Evolutionary conservation across 352 stramenopile genomes (phyloP), one percentile per base, ranked within the genome.

Genomic region (Phytopythium helicoides): DNA sequence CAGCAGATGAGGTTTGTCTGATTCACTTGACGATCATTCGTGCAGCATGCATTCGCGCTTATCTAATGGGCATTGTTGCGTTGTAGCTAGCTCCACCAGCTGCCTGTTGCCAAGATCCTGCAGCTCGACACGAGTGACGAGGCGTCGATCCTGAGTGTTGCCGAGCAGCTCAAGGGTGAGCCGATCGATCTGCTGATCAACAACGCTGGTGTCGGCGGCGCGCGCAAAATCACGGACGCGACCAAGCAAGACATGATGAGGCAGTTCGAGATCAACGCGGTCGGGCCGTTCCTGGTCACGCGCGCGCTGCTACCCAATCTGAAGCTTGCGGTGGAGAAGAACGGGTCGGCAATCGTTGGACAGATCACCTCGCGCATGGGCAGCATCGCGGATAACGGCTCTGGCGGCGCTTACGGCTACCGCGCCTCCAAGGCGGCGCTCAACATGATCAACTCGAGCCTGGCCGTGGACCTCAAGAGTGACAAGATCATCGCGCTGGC

Each of bases 361-460:
- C 68, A 90, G 40, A 36, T 90, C 34, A 68, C 67, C 26, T 86
- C 73, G 10, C 46, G 51, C 6, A 54, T 83, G 42, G 82, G 78
- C 34, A 84, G 75, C 42, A 77, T 89, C 35, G 58, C 51, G 2
- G 54, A 71, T 35, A 71, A 71, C 38, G 42, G 25, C n/a, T 65
- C 63, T 6, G 63, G 58, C 14, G 58, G 54, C 18, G 41, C 39
- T 18, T 89, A 89, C 54, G 76, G 71, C 50, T 91, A 94, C 70
- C 72, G 79, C 37, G 72, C 83, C 38, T 85, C 73, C 45, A 91
- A 92, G 60, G 37, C 72, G 28, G 84, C 77, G 26, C 64, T 89
- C 47, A 94, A 94, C 60, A 86, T 79, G 63, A 47, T 87, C 36
- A 86, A 65, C 51, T 77, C 61, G 60, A 70, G 58, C 16, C 58